Conservation (phyloP, 148 eudicot genomes). For the Chenopodium suecicum region DNA sequence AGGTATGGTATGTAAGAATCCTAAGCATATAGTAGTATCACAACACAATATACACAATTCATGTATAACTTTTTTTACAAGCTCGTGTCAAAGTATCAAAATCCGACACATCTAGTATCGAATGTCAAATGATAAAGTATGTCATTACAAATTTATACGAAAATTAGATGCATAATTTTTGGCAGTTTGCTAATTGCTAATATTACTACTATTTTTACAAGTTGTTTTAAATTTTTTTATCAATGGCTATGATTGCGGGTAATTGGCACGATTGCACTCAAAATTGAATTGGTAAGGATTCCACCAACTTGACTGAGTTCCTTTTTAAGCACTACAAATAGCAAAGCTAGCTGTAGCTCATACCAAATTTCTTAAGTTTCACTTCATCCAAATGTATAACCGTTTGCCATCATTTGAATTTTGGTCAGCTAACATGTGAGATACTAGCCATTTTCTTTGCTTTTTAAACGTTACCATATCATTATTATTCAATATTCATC, state of each 20-base stretch:
- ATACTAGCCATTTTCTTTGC: not conserved
- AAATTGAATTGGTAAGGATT: conserved; percentile 23
- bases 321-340: conserved; percentile 1
- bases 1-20: conserved; percentile 34
- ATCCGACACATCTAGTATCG: too few species aligned
- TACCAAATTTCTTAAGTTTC: conserved; percentile 12
- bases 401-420: conserved; percentile 8
- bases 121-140: too few species aligned
- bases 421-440: conserved; percentile 18
- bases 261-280: conserved; percentile 4
- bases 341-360: conserved; percentile 3
- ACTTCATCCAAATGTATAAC: conserved; percentile 15
- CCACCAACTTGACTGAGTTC: conserved; percentile 20
- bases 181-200: not conserved
- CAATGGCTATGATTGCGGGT: conserved; percentile 26
- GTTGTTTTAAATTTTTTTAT: not conserved
- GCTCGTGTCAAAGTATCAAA: too few species aligned
- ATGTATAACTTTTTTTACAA: too few species aligned
- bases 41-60: not conserved
- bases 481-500: not conserved
- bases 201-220: not conserved
- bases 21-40: conserved; percentile 29
- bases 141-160: too few species aligned
- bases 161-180: not conserved
- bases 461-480: not conserved